Conservation (phyloP, 305 asterid species). For the Fraxinus platypoda region DNA sequence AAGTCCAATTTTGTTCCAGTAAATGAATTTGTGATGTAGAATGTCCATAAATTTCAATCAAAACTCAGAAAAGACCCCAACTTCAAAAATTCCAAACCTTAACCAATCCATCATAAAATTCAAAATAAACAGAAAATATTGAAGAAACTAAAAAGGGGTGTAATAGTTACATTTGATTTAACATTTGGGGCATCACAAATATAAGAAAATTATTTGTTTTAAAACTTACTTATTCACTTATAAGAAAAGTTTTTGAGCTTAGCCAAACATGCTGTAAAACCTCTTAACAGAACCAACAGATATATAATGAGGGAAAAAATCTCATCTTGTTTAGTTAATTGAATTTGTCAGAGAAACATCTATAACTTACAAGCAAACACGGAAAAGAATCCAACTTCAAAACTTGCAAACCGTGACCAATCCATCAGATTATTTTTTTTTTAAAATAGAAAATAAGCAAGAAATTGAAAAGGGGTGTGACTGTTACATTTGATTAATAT, state of each 20-base stretch:
- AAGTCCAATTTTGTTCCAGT: not conserved
- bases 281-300: not conserved
- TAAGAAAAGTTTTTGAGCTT: not conserved
- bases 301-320: not conserved
- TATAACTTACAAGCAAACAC: not conserved
- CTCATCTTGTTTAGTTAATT: not conserved
- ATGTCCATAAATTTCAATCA: not conserved
- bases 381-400: not conserved
- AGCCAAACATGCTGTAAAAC: not conserved
- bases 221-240: not conserved
- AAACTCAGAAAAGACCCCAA: not conserved
- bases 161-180: slow-evolving; percentile 40
- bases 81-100: not conserved
- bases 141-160: not conserved
- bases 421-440: not conserved
- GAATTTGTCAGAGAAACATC: not conserved
- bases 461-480: slow-evolving; percentile 2
- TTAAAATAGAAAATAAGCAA: not conserved
- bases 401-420: not conserved
- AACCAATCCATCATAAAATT: slow-evolving; percentile 4
- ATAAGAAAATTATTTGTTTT: not conserved
- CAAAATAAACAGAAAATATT: slow-evolving; percentile 1
- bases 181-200: slow-evolving; percentile 28
- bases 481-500: slow-evolving; percentile 42
- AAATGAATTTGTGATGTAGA: not conserved